Conservation (phyloP, 345 rosid genomes). For the Limnanthes douglasii region DNA sequence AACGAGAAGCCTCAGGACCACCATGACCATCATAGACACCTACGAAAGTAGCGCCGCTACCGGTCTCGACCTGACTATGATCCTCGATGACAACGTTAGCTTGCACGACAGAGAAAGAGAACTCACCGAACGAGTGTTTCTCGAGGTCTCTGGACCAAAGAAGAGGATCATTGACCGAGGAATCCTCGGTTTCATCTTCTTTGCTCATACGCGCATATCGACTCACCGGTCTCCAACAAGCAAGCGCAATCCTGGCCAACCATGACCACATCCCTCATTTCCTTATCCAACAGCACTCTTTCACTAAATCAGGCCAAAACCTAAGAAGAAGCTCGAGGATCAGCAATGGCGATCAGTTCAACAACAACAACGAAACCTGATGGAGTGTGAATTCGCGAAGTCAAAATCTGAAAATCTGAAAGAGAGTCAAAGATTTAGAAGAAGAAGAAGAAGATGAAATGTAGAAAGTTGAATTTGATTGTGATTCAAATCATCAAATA, state of each 20-base stretch:
- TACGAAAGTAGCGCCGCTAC: slow-evolving; percentile 46
- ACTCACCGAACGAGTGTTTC: slow-evolving; percentile 64
- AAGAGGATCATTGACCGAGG: slow-evolving; percentile 24
- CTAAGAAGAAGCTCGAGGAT: too few species aligned
- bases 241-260: slow-evolving; percentile 48
- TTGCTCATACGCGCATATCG: slow-evolving; percentile 76
- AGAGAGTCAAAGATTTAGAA: too few species aligned
- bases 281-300: slow-evolving; percentile 17
- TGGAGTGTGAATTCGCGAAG: too few species aligned
- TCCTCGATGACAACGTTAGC: slow-evolving; percentile 84
- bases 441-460: too few species aligned
- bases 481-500: too few species aligned
- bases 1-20: slow-evolving; percentile 84
- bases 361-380: too few species aligned
- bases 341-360: too few species aligned
- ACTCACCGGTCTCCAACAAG: slow-evolving; percentile 66
- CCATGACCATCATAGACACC: slow-evolving; percentile 98
- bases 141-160: slow-evolving; percentile 78
- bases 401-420: too few species aligned
- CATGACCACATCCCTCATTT: slow-evolving; percentile 97
- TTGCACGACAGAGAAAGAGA: slow-evolving; percentile 76
- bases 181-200: slow-evolving; percentile 20
- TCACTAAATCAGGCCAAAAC: too few species aligned
- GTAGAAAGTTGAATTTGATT: too few species aligned
- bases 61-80: slow-evolving; percentile 78